Percentiles rank a stretch among this genome's conserved stretches.
These are phyloP conservation scores for Yarrowia porcina DNA, from an alignment of 805 yeast species.

Conservation along the genomic window DNA sequence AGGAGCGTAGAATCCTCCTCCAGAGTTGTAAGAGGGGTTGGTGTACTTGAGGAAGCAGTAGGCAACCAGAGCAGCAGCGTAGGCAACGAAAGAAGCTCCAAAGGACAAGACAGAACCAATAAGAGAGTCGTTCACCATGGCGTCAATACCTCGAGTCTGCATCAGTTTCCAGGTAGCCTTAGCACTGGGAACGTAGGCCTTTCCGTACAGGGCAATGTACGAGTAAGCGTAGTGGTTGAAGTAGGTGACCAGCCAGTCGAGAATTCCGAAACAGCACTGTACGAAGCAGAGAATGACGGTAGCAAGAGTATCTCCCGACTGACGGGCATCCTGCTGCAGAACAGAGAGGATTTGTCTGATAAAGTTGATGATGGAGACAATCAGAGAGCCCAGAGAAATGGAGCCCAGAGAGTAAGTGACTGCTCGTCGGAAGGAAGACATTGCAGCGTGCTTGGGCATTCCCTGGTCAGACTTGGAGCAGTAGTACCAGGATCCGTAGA, in stretches of 20 bases:
- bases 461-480: conserved; percentile 71
- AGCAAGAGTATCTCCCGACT: conserved; percentile 53
- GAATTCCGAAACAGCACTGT: conserved; percentile 52
- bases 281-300: conserved; percentile 52
- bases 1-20: conserved; percentile 65
- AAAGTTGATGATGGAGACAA: conserved; percentile 69
- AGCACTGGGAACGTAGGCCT: conserved; percentile 68
- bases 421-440: conserved; percentile 76
- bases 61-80: conserved; percentile 59
- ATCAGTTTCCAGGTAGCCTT: conserved; percentile 78
- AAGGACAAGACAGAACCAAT: conserved; percentile 76
- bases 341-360: conserved; percentile 53
- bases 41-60: conserved; percentile 67
- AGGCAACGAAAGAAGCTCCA: conserved; percentile 69
- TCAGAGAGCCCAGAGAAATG: conserved; percentile 77
- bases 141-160: conserved; percentile 77
- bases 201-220: conserved; percentile 83
- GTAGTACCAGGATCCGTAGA: conserved; percentile 91
- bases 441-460: conserved; percentile 73
- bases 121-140: conserved; percentile 78
- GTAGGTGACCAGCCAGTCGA: conserved; percentile 79
- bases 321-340: conserved; percentile 51
- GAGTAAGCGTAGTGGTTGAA: conserved; percentile 90
- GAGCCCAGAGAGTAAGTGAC: conserved; percentile 86
- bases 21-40: conserved; percentile 58